Conservation (phyloP, 1,284 basidiomycete species). For the Malassezia restricta region DNA sequence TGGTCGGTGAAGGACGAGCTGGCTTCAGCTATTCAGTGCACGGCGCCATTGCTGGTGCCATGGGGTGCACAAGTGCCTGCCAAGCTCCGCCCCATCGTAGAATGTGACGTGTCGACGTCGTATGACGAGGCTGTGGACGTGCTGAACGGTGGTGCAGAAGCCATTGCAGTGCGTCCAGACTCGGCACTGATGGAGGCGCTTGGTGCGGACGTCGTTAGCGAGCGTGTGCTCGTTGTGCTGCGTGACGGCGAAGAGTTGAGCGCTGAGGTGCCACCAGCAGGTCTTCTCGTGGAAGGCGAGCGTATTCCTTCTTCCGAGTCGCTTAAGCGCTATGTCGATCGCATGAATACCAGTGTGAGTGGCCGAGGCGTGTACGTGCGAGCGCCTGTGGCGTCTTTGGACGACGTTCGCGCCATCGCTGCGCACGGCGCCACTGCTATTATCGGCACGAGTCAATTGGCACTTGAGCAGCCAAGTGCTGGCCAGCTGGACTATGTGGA, state of each 20-base stretch:
- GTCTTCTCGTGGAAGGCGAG: conserved; percentile 22
- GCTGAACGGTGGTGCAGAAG: conserved; percentile 34
- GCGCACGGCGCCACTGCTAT: conserved; percentile 24
- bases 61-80: conserved; percentile 11
- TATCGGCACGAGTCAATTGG: conserved; percentile 27
- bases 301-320: conserved; percentile 20
- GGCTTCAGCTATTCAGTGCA: conserved; percentile 17
- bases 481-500: conserved; percentile 30
- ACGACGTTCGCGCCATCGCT: conserved; percentile 22
- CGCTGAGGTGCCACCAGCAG: conserved; percentile 17
- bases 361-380: conserved; percentile 36
- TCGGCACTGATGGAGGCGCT: conserved; percentile 22
- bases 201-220: conserved; percentile 19
- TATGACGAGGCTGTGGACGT: conserved; percentile 27
- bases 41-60: conserved; percentile 24
- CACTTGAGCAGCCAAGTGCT: conserved; percentile 6
- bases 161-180: conserved; percentile 21
- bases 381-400: conserved; percentile 12
- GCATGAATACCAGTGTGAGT: conserved; percentile 25
- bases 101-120: conserved; percentile 1
- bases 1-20: conserved; percentile 14
- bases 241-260: conserved; percentile 18
- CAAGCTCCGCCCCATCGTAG: conserved; percentile 20
- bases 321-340: conserved; percentile 20
- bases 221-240: conserved; percentile 25